Conservation (phyloP, 1,284 basidiomycete genomes). For the Boletellus dicymbophilus region DNA sequence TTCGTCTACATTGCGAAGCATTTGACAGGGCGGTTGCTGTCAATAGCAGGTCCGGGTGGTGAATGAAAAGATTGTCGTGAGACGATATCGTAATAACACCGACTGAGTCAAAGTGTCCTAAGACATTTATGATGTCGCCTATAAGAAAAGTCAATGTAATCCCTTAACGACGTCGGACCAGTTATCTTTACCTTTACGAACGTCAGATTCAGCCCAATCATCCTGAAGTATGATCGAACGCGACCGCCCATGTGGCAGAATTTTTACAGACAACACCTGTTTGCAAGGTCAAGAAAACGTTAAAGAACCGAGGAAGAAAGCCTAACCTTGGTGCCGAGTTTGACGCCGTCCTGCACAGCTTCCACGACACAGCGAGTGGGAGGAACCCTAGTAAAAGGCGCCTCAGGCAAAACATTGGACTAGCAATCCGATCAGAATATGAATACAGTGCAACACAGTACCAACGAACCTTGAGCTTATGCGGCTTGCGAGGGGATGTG, state of each 20-base stretch:
- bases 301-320: neutral
- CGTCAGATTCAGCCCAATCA: slow-evolving; percentile 64
- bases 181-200: slow-evolving; percentile 47
- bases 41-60: slow-evolving; percentile 88
- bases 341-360: slow-evolving; percentile 36
- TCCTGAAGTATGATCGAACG: slow-evolving; percentile 59
- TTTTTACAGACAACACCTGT: slow-evolving; percentile 46
- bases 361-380: slow-evolving; percentile 57
- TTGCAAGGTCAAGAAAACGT: slow-evolving; percentile 4
- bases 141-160: neutral
- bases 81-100: slow-evolving; percentile 58
- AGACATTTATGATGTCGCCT: slow-evolving; percentile 81
- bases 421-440: slow-evolving; percentile 6
- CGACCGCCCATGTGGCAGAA: slow-evolving; percentile 40
- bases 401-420: slow-evolving; percentile 18
- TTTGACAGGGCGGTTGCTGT: slow-evolving; percentile 88
- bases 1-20: slow-evolving; percentile 79
- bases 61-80: slow-evolving; percentile 67
- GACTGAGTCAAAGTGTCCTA: slow-evolving; percentile 57
- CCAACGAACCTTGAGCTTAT: slow-evolving; percentile 22
- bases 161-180: neutral
- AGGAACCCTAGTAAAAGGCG: slow-evolving; percentile 31
- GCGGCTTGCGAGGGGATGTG: slow-evolving; percentile 33
- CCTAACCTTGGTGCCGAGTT: slow-evolving; percentile 17
- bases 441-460: neutral